phyloP scores from a whole-genome alignment of 225 moss, liverwort and hornwort species.

The Bryum argenteum region DNA sequence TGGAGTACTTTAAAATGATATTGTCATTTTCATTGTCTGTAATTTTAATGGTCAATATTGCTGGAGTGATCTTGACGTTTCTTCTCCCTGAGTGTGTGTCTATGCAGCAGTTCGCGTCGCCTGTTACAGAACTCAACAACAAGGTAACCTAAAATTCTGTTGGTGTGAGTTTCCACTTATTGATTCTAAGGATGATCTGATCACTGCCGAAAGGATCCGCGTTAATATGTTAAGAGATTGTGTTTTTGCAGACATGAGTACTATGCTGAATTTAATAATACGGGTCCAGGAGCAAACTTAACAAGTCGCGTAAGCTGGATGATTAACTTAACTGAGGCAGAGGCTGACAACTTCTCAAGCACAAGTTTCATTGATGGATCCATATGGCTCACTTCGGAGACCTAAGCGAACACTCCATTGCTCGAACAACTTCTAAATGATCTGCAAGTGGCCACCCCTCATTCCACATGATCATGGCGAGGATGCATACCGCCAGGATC shows the following conservation, averaged over 20 bases:
- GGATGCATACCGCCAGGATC: too few relatives aligned
- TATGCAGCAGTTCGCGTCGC: constrained; percentile 35
- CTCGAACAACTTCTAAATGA: too few relatives aligned
- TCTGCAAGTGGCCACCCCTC: too few relatives aligned
- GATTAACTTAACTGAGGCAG: constrained; percentile 26
- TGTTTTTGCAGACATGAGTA: constrained; percentile 48
- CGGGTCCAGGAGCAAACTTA: constrained; percentile 52
- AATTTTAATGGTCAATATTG: constrained; percentile 7
- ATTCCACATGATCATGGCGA: too few relatives aligned
- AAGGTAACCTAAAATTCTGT: constrained; percentile 18
- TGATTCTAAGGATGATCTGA: too few relatives aligned
- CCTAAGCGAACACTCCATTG: constrained; percentile 16
- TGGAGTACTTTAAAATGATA: too few relatives aligned
- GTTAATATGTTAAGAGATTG: constrained; percentile 8
- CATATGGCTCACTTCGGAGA: constrained; percentile 46
- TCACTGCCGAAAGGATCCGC: background rate
- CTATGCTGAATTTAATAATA: constrained; percentile 52
- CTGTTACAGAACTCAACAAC: constrained; percentile 30
- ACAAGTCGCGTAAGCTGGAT: constrained; percentile 53
- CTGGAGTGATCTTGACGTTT: constrained; percentile 14
- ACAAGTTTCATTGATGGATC: constrained; percentile 46
- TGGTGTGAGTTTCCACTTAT: background rate
- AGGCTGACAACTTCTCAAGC: constrained; percentile 43
- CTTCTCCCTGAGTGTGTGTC: background rate
- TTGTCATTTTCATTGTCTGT: background rate